phyloP scores from a whole-genome alignment of 2,329 filamentous ascomycete genomes.

The Aspergillus chevalieri region DNA sequence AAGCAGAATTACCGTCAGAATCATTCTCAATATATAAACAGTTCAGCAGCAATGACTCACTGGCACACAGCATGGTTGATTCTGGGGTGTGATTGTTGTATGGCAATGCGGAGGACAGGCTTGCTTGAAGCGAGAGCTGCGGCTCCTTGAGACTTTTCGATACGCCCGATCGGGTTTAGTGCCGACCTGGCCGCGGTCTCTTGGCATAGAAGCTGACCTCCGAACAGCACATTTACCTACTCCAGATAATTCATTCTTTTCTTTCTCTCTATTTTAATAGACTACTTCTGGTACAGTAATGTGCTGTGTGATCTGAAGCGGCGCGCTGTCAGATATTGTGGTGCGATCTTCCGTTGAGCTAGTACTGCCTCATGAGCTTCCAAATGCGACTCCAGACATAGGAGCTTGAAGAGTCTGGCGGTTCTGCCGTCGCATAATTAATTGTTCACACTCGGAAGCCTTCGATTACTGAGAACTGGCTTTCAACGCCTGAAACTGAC shows the following conservation, averaged over 20 bases:
- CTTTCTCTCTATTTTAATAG: background rate
- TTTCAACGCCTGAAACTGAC: background rate
- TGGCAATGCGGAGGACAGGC: slow-evolving; percentile 13
- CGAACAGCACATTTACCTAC: background rate
- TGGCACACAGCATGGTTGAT: slow-evolving; percentile 56
- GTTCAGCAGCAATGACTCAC: slow-evolving; percentile 42
- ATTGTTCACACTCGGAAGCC: background rate
- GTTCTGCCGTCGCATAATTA: background rate
- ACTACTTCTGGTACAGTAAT: background rate
- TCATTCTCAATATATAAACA: slow-evolving; percentile 1
- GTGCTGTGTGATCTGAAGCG: background rate
- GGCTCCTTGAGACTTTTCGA: slow-evolving; percentile 34
- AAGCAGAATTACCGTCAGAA: slow-evolving; percentile 13
- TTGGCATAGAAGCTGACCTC: background rate
- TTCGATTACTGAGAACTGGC: background rate
- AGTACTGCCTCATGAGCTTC: background rate
- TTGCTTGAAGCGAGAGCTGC: slow-evolving; percentile 25
- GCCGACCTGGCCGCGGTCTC: slow-evolving; percentile 2
- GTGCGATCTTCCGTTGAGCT: background rate
- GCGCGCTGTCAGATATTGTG: background rate
- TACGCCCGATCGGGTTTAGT: slow-evolving; percentile 29
- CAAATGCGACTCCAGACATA: background rate
- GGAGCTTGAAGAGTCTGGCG: background rate
- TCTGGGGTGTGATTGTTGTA: slow-evolving; percentile 13
- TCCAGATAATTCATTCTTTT: background rate